Base-by-base conservation (phyloP, 2,329 filamentous ascomycete species). In the Ophiostoma fasciatum region DNA sequence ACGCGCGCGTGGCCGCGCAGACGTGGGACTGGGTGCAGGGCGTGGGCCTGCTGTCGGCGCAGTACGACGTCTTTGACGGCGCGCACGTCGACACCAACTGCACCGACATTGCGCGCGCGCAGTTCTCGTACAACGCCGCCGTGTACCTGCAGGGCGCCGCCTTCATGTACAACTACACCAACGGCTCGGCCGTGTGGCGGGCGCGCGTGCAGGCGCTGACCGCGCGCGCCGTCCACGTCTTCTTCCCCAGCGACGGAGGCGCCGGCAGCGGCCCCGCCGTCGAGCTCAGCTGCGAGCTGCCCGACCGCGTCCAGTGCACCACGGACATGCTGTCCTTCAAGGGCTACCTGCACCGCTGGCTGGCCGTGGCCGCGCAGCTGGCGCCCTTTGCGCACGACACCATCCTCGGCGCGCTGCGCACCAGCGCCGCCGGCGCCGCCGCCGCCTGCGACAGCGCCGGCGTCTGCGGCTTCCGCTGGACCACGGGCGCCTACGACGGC, bases 281-380 rank as follows among this genome's bases (percentile, higher is more conserved):
- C 38, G 82, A 88, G 53, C 56, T 71, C 3, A 62, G 73, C 11
- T 88, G 82, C 57, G 79, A 84, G 46, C 45, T 47, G n/a, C 10
- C 29, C 8, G 47, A 51, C 17, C 40, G 41, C 39, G 37, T 47
- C 17, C 57, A 63, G 3, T 88, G 82, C 60, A 76, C 76, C 39
- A 63, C 69, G 32, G 82, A 88, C 48, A 80, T 84, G 63, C 56
- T 71, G 41, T 71, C 72, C 2, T 85, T 79, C 67, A 82, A 82
- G 55, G 78, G 77, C 27, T 75, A 77, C 39, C 60, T 82, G 14
- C 65, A 74, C 45, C 68, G 74, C 28, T 81, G 76, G 73, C 60
- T 83, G 45, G 63, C 70, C 4, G 62, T 67, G 17, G 63, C 69
- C 1, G 66, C 71, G 3, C 64, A 77, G 46, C 36, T 83, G n/a